phyloP scores from a whole-genome alignment of 371 early-diverging fungal genomes.

The Dichotomocladium elegans region DNA sequence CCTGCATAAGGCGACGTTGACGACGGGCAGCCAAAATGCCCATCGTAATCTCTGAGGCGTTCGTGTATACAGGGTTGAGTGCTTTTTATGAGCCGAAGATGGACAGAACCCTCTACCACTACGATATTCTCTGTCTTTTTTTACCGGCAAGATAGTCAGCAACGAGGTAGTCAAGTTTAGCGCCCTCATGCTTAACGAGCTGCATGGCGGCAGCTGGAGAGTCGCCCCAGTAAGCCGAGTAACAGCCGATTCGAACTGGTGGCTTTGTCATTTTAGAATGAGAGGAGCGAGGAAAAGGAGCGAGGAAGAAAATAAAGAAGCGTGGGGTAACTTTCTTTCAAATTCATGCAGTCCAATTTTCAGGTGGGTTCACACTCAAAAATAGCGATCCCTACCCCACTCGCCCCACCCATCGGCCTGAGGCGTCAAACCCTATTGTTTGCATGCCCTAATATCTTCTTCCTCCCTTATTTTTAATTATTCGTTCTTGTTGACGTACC shows the following conservation, averaged over 20 bases:
- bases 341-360: background rate
- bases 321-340: background rate
- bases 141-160: constrained; percentile 66
- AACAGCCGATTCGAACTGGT: constrained; percentile 67
- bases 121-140: too few relatives aligned
- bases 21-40: constrained; percentile 67
- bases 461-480: too few relatives aligned
- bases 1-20: constrained; percentile 40
- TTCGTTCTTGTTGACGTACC: too few relatives aligned
- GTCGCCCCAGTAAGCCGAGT: constrained; percentile 73
- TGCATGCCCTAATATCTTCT: too few relatives aligned
- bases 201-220: constrained; percentile 68
- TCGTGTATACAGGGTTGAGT: background rate
- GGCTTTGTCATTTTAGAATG: background rate
- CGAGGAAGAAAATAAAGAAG: background rate
- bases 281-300: background rate
- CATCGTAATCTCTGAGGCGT: constrained; percentile 63
- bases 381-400: too few relatives aligned
- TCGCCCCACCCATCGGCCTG: too few relatives aligned
- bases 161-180: constrained; percentile 71
- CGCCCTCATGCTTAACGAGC: constrained; percentile 62
- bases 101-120: too few relatives aligned
- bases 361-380: background rate
- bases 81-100: background rate
- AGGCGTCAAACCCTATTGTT: too few relatives aligned